Percentiles rank a stretch among this genome's conserved stretches.
These are phyloP conservation scores for Talaromyces sp. DNA, from an alignment of 2,329 filamentous ascomycete species.

Conservation along the genomic window DNA sequence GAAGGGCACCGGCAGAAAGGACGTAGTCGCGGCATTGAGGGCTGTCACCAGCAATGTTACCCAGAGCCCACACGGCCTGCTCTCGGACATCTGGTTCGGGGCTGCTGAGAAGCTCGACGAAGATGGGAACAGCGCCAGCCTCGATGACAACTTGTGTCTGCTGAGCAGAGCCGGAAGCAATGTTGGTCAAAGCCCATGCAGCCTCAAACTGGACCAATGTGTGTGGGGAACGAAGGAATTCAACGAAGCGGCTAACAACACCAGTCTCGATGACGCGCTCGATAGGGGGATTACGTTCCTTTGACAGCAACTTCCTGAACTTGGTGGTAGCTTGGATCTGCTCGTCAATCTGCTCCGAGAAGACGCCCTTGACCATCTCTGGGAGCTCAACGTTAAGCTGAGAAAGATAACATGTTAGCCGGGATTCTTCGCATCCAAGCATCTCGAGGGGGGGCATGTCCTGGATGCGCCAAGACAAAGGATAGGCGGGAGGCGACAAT, in stretches of 20 bases:
- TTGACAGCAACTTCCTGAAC: conserved; percentile 95
- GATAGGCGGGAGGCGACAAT: background rate
- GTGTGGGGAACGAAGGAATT: conserved; percentile 95
- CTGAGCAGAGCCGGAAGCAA: conserved; percentile 91
- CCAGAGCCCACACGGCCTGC: conserved; percentile 96
- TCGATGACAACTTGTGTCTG: conserved; percentile 99
- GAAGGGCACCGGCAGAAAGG: conserved; percentile 81
- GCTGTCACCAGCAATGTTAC: conserved; percentile 98
- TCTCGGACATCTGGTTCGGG: conserved; percentile 96
- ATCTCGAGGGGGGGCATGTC: background rate
- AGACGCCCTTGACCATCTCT: conserved; percentile 95
- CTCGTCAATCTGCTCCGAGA: conserved; percentile 96
- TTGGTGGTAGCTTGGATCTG: conserved; percentile 98
- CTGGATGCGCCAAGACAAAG: background rate
- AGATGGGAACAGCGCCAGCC: conserved; percentile 95
- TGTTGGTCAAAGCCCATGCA: conserved; percentile 98
- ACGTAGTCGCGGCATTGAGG: conserved; percentile 97
- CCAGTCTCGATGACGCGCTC: conserved; percentile 99
- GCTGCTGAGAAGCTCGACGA: conserved; percentile 91
- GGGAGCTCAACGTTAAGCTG: conserved; percentile 97
- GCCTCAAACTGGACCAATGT: conserved; percentile 98
- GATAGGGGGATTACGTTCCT: conserved; percentile 98
- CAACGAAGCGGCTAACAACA: conserved; percentile 94
- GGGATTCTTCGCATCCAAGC: background rate
- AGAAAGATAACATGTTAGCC: conserved; percentile 12